Evolutionary conservation across 352 stramenopile species (phyloP).

Genomic region (Phytophthora foliorum): DNA sequence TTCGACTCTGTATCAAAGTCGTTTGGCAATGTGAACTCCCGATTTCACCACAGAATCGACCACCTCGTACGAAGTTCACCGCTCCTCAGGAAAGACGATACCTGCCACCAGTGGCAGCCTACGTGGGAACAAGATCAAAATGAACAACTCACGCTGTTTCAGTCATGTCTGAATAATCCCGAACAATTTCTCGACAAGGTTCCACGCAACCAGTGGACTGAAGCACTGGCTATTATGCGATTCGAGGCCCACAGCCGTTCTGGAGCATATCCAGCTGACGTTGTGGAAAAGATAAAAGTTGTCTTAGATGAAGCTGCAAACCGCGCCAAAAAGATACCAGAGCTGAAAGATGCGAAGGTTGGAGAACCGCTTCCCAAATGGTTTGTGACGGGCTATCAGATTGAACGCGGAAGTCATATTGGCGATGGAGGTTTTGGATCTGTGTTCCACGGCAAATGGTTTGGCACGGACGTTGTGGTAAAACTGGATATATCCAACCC

Average conservation of each 20-base stretch:
- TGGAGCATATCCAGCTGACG: neutral
- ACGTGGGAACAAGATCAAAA: neutral
- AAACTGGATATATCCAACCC: neutral
- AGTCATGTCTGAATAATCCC: neutral
- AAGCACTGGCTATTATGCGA: neutral
- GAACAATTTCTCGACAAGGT: neutral
- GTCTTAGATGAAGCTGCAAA: neutral
- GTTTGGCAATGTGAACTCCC: neutral
- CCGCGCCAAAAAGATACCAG: neutral
- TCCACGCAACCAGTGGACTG: neutral
- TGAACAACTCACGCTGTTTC: neutral
- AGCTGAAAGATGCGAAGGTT: neutral
- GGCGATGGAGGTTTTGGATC: neutral
- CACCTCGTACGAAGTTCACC: neutral
- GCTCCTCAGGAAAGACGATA: neutral
- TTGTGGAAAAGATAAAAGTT: neutral
- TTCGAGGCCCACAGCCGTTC: neutral
- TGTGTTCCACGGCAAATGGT: slow-evolving; percentile 1
- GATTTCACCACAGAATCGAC: neutral
- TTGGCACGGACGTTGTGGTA: slow-evolving; percentile 6
- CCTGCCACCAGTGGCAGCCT: neutral
- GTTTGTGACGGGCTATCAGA: neutral
- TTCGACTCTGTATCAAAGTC: neutral
- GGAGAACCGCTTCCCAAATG: neutral
- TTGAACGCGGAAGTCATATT: neutral